Base-by-base conservation (phyloP, 768 basidiomycete genomes). In the Mycena rebaudengoi region DNA sequence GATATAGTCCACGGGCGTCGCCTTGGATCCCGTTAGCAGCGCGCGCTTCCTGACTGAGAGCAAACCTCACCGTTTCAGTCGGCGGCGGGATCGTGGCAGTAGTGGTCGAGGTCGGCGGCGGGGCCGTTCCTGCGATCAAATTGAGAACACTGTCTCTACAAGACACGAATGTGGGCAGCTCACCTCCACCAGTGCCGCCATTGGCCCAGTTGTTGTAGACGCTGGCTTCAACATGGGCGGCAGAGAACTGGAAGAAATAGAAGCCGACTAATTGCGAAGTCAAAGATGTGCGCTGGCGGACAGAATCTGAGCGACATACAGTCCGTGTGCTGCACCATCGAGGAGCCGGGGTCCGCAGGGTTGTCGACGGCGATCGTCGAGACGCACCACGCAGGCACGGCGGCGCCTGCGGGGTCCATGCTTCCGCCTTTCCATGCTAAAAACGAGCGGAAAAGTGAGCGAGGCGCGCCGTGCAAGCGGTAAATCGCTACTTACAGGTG, bases 311-410 rank as follows among this genome's bases (percentile, higher is more conserved):
- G 13, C 16, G 18, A 41, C 83, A 69, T 65, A 88, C 87, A 88
- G 67, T 88, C 86, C 7, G 83, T 85, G 74, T 90, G 88, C 68
- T 88, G 83, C 13, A 71, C 66, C 72, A 89, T 86, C 20, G 79
- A 80, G 62, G 82, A 85, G 32, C 82, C 70, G 5, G 85, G 79
- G 69, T 87, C 77, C 7, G 86, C 71, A 3, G 87, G 87, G 54
- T 73, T 73, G 64, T 82, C 79, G n/a, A 86, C 84, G 1, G 74
- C 76, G 45, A 79, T 72, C 43, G 64, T 71, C 3, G 83, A 85
- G 59, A 28, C 26, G 37, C 43, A 85, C 87, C 87, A 89, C 12
- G 86, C 87, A 10, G 85, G 75, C 8, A 81, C 55, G 7, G 58
- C 21, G 1, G 28, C 10, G 4, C 10, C 0, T 6, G 74, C 68